phyloP scores from a whole-genome alignment of 371 early-diverging fungal species.

The Choanephora cucurbitarum region DNA sequence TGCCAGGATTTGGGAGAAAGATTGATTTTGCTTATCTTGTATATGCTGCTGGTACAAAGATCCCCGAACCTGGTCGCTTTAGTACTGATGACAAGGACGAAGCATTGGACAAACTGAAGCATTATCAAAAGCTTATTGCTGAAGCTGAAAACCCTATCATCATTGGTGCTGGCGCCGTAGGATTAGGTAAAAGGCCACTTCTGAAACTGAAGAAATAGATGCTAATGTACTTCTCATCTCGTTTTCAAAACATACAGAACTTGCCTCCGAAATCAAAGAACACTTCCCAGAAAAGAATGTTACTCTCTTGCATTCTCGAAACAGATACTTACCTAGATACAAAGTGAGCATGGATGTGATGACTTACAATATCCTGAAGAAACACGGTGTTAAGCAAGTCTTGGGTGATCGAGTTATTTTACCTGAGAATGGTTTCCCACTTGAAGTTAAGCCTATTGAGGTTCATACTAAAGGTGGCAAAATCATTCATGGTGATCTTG shows the following conservation, averaged over 20 bases:
- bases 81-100: constrained; percentile 42
- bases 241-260: constrained; percentile 38
- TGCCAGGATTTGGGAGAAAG: constrained; percentile 48
- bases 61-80: constrained; percentile 55
- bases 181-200: constrained; percentile 48
- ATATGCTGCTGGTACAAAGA: constrained; percentile 56
- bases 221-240: neutral
- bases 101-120: constrained; percentile 43
- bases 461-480: constrained; percentile 49
- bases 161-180: constrained; percentile 73
- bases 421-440: constrained; percentile 46
- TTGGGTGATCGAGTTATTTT: constrained; percentile 51
- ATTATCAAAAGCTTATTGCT: constrained; percentile 51
- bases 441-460: constrained; percentile 50
- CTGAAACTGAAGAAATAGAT: neutral
- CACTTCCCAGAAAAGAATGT: constrained; percentile 63
- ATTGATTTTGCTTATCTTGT: constrained; percentile 62
- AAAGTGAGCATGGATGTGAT: constrained; percentile 48
- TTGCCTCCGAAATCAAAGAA: constrained; percentile 71
- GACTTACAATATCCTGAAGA: constrained; percentile 42
- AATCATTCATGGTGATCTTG: constrained; percentile 55
- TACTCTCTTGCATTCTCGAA: constrained; percentile 64
- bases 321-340: constrained; percentile 56
- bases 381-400: constrained; percentile 53
- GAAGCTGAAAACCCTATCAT: constrained; percentile 53